Base-by-base conservation (phyloP, 768 basidiomycete genomes). In the Gelatoporia subvermispora region DNA sequence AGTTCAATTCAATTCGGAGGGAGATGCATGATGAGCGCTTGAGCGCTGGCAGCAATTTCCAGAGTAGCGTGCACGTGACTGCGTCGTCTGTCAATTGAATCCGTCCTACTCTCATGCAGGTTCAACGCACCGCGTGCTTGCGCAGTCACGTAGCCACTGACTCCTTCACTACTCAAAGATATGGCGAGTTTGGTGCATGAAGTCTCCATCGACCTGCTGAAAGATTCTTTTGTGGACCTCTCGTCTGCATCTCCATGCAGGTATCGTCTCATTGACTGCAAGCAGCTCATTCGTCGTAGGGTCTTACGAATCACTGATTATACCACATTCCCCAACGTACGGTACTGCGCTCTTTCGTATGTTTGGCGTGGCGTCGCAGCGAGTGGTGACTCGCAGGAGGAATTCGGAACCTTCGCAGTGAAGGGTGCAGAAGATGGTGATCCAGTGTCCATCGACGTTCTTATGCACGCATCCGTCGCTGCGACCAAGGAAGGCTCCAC, bases 261-360 rank as follows among this genome's bases (percentile, higher is more conserved):
- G 2, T 23, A 45, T 22, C 52, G 52, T 21, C 43, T 53, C 20
- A 20, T 53, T 17, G 52, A 53, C 34, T 53, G 52, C 22, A 16
- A 36, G 4, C 35, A 35, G 11, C 8, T 53, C 3, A 20, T 38
- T 16, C 34, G 43, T 8, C 34, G 39, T 7, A 28, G 34, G 2
- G 11, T 24, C 20, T 25, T 53, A 5, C 45, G 44, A 8, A 31
- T 53, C 45, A 13, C 37, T 36, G 52, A 53, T 24, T 53, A 41
- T 23, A 8, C 44, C 4, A 31, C 39, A 17, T 42, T 53, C 35
- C 52, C 52, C 39, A 38, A 31, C 36, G 8, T 25, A 3, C 18
- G 37, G 15, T 53, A 49, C 43, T n/a, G 48, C 10, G 45, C 52
- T 24, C 41, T 53, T 17, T 53, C 48, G n/a, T 53, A 53, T 28